Conservation (phyloP, 2,329 filamentous ascomycete species). For the Aspergillaceae sp. region DNA sequence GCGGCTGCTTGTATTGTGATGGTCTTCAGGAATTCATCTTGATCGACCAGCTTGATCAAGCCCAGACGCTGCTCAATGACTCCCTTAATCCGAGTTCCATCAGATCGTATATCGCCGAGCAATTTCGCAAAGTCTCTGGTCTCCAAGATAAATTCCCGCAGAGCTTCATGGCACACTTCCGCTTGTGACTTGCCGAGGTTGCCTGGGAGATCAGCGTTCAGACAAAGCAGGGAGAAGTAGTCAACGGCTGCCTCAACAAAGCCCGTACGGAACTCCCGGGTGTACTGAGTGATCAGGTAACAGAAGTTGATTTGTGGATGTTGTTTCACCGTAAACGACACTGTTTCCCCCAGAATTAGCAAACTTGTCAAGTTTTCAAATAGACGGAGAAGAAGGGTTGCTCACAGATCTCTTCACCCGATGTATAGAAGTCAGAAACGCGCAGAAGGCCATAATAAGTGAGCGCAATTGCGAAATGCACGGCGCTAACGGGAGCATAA, state of each 20-base stretch:
- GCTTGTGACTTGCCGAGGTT: conserved; percentile 68
- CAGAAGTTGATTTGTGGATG: conserved; percentile 85
- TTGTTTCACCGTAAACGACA: conserved; percentile 46
- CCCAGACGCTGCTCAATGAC: conserved; percentile 77
- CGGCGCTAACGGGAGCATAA: conserved; percentile 85
- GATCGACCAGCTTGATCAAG: conserved; percentile 69
- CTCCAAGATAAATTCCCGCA: conserved; percentile 92
- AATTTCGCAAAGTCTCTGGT: conserved; percentile 91
- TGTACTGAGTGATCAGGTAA: conserved; percentile 89
- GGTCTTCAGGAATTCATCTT: conserved; percentile 79
- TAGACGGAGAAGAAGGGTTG: conserved; percentile 6
- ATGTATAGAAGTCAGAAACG: conserved; percentile 69
- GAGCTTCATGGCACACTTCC: conserved; percentile 78
- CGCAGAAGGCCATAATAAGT: conserved; percentile 83
- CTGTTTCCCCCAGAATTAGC: conserved; percentile 24
- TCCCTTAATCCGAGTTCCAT: conserved; percentile 77
- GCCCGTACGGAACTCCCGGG: conserved; percentile 85
- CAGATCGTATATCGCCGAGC: conserved; percentile 79
- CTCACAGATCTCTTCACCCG: conserved; percentile 59
- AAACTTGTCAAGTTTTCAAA: conserved; percentile 2
- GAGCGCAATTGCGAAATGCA: conserved; percentile 87
- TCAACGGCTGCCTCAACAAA: conserved; percentile 85
- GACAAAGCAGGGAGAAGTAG: conserved; percentile 82
- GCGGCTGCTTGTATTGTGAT: conserved; percentile 88
- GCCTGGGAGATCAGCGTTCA: conserved; percentile 75